Evolutionary conservation across 2,329 filamentous ascomycete genomes (phyloP).

Genomic region (Neofusicoccum parvum): DNA sequence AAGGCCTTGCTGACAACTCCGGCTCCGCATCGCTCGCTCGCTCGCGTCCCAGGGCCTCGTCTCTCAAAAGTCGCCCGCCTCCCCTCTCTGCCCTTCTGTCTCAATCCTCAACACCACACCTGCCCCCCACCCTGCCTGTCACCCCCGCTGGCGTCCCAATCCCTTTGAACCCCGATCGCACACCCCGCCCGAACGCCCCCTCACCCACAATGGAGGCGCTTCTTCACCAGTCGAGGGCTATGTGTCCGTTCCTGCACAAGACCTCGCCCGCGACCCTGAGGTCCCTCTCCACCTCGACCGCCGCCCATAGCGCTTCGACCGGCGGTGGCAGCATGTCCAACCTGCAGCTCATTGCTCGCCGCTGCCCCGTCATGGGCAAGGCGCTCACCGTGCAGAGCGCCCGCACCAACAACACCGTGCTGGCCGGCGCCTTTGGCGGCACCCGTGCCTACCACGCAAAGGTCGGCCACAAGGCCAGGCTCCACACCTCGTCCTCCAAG

Average conservation of each 20-base stretch:
- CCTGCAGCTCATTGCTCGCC: slow-evolving; percentile 87
- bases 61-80: slow-evolving; percentile 13
- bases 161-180: not conserved
- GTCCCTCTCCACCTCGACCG: slow-evolving; percentile 76
- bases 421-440: slow-evolving; percentile 54
- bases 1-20: slow-evolving; percentile 20
- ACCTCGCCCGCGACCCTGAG: slow-evolving; percentile 90
- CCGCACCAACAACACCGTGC: slow-evolving; percentile 47
- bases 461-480: slow-evolving; percentile 63
- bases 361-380: slow-evolving; percentile 99
- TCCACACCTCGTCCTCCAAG: slow-evolving; percentile 79
- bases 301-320: slow-evolving; percentile 66
- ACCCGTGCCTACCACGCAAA: slow-evolving; percentile 51
- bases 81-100: slow-evolving; percentile 7
- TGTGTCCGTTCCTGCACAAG: slow-evolving; percentile 97
- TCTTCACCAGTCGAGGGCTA: slow-evolving; percentile 89
- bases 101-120: not conserved
- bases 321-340: slow-evolving; percentile 96
- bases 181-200: not conserved
- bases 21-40: slow-evolving; percentile 16
- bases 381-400: slow-evolving; percentile 81
- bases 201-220: slow-evolving; percentile 77
- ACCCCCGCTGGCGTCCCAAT: not conserved
- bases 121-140: not conserved
- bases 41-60: slow-evolving; percentile 1